These are phyloP conservation scores for Cladochytrium replicatum DNA, from an alignment of 192 early-diverging fungal genomes.

Conservation along the genomic window DNA sequence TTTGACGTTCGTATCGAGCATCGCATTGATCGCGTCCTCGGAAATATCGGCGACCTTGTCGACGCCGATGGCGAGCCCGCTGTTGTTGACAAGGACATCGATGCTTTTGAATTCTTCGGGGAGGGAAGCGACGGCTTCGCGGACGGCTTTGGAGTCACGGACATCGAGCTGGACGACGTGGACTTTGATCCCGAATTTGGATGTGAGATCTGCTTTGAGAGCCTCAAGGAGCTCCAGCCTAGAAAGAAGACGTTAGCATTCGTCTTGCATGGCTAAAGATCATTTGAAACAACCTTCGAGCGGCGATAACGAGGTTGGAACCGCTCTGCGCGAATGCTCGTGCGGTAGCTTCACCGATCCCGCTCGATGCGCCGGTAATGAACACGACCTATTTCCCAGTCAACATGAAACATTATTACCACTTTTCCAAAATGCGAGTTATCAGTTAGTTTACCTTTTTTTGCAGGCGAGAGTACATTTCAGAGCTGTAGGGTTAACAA, in stretches of 20 bases:
- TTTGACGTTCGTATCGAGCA: slow-evolving; percentile 87
- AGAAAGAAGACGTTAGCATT: neutral
- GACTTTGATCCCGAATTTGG: slow-evolving; percentile 34
- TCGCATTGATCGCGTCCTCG: slow-evolving; percentile 58
- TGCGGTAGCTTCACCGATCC: slow-evolving; percentile 38
- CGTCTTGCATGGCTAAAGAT: neutral
- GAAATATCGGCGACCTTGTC: slow-evolving; percentile 53
- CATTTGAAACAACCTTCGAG: slow-evolving; percentile 11
- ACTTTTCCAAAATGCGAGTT: too few relatives aligned
- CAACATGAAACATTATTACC: too few relatives aligned
- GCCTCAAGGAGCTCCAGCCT: slow-evolving; percentile 49
- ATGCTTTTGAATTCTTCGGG: slow-evolving; percentile 49
- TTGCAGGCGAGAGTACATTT: too few relatives aligned
- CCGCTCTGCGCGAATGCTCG: slow-evolving; percentile 43
- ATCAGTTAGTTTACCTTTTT: too few relatives aligned
- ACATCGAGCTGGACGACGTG: slow-evolving; percentile 65
- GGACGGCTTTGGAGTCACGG: slow-evolving; percentile 34
- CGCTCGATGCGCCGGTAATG: slow-evolving; percentile 49
- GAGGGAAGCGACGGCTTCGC: slow-evolving; percentile 28
- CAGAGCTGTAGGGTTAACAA: too few relatives aligned
- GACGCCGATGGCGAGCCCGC: slow-evolving; percentile 64
- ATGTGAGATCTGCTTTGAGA: slow-evolving; percentile 38
- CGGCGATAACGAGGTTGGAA: slow-evolving; percentile 44
- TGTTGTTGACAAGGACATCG: slow-evolving; percentile 85
- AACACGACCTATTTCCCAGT: slow-evolving; percentile 31